Base-by-base conservation (phyloP, 768 basidiomycete genomes). In the Fistulinella prunicolor region DNA sequence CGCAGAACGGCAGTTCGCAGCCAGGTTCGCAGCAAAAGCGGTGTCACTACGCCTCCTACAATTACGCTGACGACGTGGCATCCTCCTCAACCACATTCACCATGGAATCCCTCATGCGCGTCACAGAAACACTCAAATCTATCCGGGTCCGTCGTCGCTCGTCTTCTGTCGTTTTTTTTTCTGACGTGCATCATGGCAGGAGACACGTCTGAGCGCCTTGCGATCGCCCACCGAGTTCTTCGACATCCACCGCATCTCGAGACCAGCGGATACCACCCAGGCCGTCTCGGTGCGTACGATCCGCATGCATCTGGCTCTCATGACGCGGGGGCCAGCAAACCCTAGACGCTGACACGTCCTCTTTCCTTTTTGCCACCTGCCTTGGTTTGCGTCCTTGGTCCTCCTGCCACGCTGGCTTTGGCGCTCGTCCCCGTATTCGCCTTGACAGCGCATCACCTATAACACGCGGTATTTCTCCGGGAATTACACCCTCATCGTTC, bases 381-480 rank as follows among this genome's bases (percentile, higher is more conserved):
- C n/a, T n/a, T n/a, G n/a, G n/a, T 20, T 17, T 20, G 13, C 19
- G 14, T 4, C 24, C 28, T 28, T 28, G 28, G 28, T 36, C 24
- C 12, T 12, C 19, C 28, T n/a, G 17, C 23, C n/a, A 44, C 12
- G 6, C 7, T 28, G 28, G 12, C 22, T 22, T 36, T 21, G 13
- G 16, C 26, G 4, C 24, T 13, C 12, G 34, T 44, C 22, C 32
- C 14, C 20, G 16, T 12, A 4, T 4, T 22, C 20, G 20, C 12
- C 14, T n/a, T 16, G 17, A 19, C 61, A 93, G 91, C 83, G 92
- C 50, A 89, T 94, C 79, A 89, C 90, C 20, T 93, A 95, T 74
- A 95, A 95, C 73, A 93, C 92, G 34, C 84, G 88, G 41, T 90
- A 89, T 64, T 90, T 89, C 70, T 90, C 88, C 48, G 85, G 91